These are phyloP conservation scores for Tulasnella sp. DNA, from an alignment of 768 basidiomycete species.

Conservation along the genomic window DNA sequence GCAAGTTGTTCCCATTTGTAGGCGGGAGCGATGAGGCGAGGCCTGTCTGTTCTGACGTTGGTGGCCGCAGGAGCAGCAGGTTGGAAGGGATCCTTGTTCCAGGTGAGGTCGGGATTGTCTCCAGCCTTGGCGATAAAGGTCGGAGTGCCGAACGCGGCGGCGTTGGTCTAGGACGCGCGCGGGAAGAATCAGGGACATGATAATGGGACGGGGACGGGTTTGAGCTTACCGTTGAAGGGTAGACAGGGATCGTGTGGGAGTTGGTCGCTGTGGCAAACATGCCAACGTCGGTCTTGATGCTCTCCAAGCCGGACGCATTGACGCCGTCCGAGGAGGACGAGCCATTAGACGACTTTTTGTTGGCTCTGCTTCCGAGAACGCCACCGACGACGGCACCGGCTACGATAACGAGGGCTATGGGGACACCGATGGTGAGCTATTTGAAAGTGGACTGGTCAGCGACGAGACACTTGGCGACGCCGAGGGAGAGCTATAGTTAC, in stretches of 20 bases:
- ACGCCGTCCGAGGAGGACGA: conserved; percentile 24
- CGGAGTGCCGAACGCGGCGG: conserved; percentile 63
- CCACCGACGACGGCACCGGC: conserved; percentile 55
- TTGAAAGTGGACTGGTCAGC: not conserved
- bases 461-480: not conserved
- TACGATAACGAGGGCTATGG: conserved; percentile 38
- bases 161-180: conserved; percentile 63
- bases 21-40: conserved; percentile 82
- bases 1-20: conserved; percentile 90
- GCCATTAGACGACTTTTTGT: conserved; percentile 36
- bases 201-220: not conserved
- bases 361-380: conserved; percentile 64
- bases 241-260: conserved; percentile 75
- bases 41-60: conserved; percentile 68
- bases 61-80: conserved; percentile 59
- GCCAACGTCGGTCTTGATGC: conserved; percentile 56
- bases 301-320: conserved; percentile 37
- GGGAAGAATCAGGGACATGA: conserved; percentile 11
- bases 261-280: conserved; percentile 75
- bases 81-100: conserved; percentile 76
- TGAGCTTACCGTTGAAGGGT: conserved; percentile 79
- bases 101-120: conserved; percentile 48
- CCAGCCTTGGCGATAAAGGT: conserved; percentile 62
- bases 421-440: conserved; percentile 38
- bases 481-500: not conserved